Base-by-base conservation (phyloP, 495 filamentous ascomycete species). In the Letharia lupina region DNA sequence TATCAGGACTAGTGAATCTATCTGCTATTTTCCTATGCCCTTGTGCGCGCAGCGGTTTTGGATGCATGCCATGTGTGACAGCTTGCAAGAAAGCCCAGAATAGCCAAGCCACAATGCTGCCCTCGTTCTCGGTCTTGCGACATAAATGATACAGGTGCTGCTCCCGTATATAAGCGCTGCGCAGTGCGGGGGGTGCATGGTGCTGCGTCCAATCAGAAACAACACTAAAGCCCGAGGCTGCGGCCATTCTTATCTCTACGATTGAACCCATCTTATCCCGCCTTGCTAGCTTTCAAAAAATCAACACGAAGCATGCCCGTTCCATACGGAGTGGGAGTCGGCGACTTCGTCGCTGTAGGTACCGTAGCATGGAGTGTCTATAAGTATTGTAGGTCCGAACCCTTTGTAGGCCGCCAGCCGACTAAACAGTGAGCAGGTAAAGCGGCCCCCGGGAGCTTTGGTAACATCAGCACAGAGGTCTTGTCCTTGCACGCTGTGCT, bases 401-500 rank as follows among this genome's bases (percentile, higher is more conserved):
- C 47, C 28, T 7, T 16, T 20, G 2, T n/a, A 13, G 28, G 4
- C 9, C 6, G 3, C 47, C 15, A 33, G 39, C 9, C 0, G 37
- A 37, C 62, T 64, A 15, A 64, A 2, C 1, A 12, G 13, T 57
- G 10, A 39, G 20, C 48, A 56, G 50, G 62, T 66, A 77, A 73
- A 64, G 77, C 72, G 39, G 75, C 76, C 9, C 68, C 71, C 50
- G 69, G 67, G 2, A 71, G 71, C 65, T 79, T 78, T 65, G 65
- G 66, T 33, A 70, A 67, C 35, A 70, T 79, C 52, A 72, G 72
- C n/a, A 65, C 35, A 33, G 76, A 78, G 65, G 72, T 79, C 33
- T 61, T 72, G 23, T 75, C 75, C 41, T 61, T 79, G 33, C 74
- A 79, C 45, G 74, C 70, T 13, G 70, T 78, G 15, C 66, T 79